Evolutionary conservation across 805 yeast species (phyloP).

Genomic region (Metschnikowia baotianmanensis): DNA sequence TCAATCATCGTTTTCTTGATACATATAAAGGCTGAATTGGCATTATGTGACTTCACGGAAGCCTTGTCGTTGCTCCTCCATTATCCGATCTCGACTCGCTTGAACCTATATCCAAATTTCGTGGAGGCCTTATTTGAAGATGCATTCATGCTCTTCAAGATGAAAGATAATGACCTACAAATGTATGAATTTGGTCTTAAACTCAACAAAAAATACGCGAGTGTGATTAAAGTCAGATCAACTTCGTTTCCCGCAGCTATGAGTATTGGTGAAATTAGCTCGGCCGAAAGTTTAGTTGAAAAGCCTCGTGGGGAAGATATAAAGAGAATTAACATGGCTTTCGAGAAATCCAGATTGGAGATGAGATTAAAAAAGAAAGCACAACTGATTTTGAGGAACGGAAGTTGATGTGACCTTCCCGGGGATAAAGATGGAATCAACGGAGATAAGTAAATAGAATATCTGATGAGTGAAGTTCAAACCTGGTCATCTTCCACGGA

Average conservation of each 20-base stretch:
- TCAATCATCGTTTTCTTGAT: constrained; percentile 43
- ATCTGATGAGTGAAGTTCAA: background rate
- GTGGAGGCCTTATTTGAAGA: constrained; percentile 30
- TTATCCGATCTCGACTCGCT: constrained; percentile 38
- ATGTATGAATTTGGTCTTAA: constrained; percentile 40
- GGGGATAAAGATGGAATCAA: too few relatives aligned
- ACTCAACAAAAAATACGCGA: constrained; percentile 40
- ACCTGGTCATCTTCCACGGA: too few relatives aligned
- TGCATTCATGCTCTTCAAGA: constrained; percentile 31
- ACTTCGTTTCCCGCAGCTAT: constrained; percentile 4
- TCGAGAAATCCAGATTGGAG: constrained; percentile 47
- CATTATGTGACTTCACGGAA: constrained; percentile 52
- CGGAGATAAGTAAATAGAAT: too few relatives aligned
- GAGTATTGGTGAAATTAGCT: too few relatives aligned
- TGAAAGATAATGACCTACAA: constrained; percentile 36
- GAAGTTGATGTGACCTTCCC: too few relatives aligned
- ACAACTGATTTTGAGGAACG: constrained; percentile 11
- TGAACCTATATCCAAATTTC: constrained; percentile 19
- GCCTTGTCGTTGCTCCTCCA: constrained; percentile 48
- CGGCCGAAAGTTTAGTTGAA: too few relatives aligned
- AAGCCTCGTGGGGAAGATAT: constrained; percentile 19
- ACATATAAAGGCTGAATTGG: constrained; percentile 43
- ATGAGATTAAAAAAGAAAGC: constrained; percentile 46
- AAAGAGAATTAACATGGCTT: constrained; percentile 37
- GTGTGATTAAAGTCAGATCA: constrained; percentile 30